A percentile compares a stretch with the other conserved stretches of the same genome.
phyloP scores from a whole-genome alignment of 2,329 filamentous ascomycete genomes.

The Ceratocystis diversiconidia region DNA sequence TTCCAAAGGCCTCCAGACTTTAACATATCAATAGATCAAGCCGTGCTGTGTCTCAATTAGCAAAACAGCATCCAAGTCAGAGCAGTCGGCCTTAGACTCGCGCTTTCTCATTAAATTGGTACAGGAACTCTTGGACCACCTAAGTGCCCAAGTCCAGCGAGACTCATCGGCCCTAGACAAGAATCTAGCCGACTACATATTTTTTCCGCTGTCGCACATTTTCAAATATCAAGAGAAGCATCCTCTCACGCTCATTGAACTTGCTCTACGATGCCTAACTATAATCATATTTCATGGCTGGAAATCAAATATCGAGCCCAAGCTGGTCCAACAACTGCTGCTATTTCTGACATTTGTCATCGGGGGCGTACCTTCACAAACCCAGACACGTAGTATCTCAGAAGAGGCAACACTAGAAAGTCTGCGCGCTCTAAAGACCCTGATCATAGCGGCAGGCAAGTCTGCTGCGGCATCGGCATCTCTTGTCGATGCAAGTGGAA shows the following conservation, averaged over 20 bases:
- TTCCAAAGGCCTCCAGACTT: conserved; percentile 8
- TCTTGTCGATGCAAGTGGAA: conserved; percentile 42
- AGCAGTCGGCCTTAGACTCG: conserved; percentile 29
- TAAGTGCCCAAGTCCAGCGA: conserved; percentile 31
- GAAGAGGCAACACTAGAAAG: conserved; percentile 65
- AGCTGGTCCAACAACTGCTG: conserved; percentile 70
- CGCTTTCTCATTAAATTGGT: conserved; percentile 34
- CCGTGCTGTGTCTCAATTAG: conserved; percentile 47
- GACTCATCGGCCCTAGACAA: conserved; percentile 49
- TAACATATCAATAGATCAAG: conserved; percentile 37
- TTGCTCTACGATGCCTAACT: conserved; percentile 59
- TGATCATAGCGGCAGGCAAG: conserved; percentile 47
- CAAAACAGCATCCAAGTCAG: conserved; percentile 38
- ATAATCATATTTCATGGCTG: conserved; percentile 67
- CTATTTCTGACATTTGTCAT: conserved; percentile 72
- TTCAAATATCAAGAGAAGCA: conserved; percentile 62
- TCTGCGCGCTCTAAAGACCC: conserved; percentile 51
- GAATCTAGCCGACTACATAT: conserved; percentile 83
- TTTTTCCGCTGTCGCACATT: conserved; percentile 82
- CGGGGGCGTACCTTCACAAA: conserved; percentile 52
- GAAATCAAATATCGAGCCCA: conserved; percentile 53
- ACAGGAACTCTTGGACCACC: conserved; percentile 32
- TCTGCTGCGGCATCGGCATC: conserved; percentile 35
- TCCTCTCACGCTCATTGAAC: conserved; percentile 58
- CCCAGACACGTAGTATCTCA: conserved; percentile 33